Percentiles rank a stretch among this genome's conserved stretches.
These are phyloP conservation scores for Erodium maritimum DNA, from an alignment of 345 rosid species.

Conservation along the genomic window DNA sequence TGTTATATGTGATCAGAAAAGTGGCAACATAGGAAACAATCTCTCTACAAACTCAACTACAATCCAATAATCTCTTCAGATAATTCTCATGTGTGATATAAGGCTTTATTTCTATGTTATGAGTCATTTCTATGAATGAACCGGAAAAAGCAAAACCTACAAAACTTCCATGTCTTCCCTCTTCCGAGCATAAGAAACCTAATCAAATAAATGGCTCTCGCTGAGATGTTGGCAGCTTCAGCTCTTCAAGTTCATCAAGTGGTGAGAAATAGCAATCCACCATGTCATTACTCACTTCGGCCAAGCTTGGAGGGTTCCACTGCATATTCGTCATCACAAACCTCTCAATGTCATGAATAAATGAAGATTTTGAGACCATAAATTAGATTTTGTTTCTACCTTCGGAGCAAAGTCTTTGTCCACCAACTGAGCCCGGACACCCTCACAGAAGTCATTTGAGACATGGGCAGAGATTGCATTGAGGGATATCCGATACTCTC, in stretches of 20 bases:
- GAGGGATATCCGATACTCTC: slow-evolving; percentile 60
- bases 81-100: too few relatives aligned
- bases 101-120: too few relatives aligned
- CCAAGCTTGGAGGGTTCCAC: slow-evolving; percentile 56
- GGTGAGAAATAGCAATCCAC: slow-evolving; percentile 37
- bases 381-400: slow-evolving; percentile 22
- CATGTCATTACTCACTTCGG: slow-evolving; percentile 48
- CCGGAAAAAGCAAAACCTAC: neutral
- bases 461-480: slow-evolving; percentile 42
- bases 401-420: slow-evolving; percentile 91
- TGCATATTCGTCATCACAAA: slow-evolving; percentile 12
- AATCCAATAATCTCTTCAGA: too few relatives aligned
- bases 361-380: neutral
- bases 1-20: too few relatives aligned
- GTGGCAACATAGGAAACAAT: too few relatives aligned
- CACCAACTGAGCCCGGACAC: slow-evolving; percentile 65
- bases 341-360: too few relatives aligned
- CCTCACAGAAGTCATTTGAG: slow-evolving; percentile 77
- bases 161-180: slow-evolving; percentile 3
- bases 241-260: slow-evolving; percentile 29
- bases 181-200: neutral
- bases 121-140: too few relatives aligned
- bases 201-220: slow-evolving; percentile 37
- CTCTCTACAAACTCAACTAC: too few relatives aligned
- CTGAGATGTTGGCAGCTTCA: slow-evolving; percentile 38